Conservation (phyloP, 2,329 filamentous ascomycete genomes). For the Aspergillus tanneri region DNA sequence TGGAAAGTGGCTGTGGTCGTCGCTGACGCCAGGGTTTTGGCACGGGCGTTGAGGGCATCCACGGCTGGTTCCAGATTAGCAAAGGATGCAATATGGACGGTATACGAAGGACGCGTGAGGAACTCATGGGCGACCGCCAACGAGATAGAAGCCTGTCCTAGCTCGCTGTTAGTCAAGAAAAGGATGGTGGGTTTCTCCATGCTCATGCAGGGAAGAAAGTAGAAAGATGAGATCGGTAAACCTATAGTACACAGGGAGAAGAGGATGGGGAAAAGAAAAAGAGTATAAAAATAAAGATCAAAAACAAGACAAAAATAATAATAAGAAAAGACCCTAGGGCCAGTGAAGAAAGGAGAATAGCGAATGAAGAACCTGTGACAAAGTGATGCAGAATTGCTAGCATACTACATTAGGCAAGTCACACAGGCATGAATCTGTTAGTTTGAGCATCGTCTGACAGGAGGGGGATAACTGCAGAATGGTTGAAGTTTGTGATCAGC, state of each 20-base stretch:
- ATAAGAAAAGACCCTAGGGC: neutral
- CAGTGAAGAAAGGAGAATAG: neutral
- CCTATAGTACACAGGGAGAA: neutral
- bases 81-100: constrained; percentile 47
- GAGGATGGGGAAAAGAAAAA: neutral
- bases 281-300: no score
- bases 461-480: neutral
- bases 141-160: constrained; percentile 45
- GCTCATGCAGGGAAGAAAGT: neutral
- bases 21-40: constrained; percentile 4
- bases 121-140: constrained; percentile 42
- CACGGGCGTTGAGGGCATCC: constrained; percentile 18
- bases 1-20: constrained; percentile 25
- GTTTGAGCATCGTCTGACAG: neutral
- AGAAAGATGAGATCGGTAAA: neutral
- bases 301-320: neutral
- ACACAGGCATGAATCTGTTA: neutral
- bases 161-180: constrained; percentile 44
- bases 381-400: no score
- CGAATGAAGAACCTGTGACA: neutral
- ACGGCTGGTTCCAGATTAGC: constrained; percentile 28
- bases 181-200: constrained; percentile 30
- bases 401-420: neutral
- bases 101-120: constrained; percentile 30
- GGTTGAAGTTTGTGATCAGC: neutral